phyloP scores from a whole-genome alignment of 805 yeast genomes.

The Isabelozyma heimii region DNA sequence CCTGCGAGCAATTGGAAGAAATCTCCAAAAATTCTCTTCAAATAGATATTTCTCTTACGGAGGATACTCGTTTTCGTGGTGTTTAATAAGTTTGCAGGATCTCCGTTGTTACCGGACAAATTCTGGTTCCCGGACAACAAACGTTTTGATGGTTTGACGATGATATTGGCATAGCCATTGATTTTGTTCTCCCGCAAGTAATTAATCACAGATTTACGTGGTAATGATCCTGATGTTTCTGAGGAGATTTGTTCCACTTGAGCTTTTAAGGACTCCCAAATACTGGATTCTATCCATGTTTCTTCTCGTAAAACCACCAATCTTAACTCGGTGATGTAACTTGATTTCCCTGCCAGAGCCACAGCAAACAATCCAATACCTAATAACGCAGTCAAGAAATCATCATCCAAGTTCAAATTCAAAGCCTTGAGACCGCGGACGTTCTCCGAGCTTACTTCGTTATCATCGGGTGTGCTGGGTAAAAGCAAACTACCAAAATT shows the following conservation, averaged over 20 bases:
- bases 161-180: conserved; percentile 28
- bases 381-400: conserved; percentile 61
- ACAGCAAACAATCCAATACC: conserved; percentile 62
- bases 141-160: conserved; percentile 23
- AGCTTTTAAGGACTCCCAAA: conserved; percentile 13
- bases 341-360: conserved; percentile 64
- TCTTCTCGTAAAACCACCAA: conserved; percentile 44
- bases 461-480: conserved; percentile 9
- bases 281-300: conserved; percentile 54
- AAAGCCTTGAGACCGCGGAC: conserved; percentile 15
- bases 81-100: background rate
- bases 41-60: conserved; percentile 14
- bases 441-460: conserved; percentile 13
- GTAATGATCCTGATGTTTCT: background rate
- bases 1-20: background rate
- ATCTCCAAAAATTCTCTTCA: conserved; percentile 13
- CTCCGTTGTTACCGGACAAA: background rate
- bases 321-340: conserved; percentile 60
- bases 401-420: conserved; percentile 50
- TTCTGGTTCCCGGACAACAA: conserved; percentile 16
- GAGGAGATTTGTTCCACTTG: background rate
- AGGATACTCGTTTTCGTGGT: conserved; percentile 12
- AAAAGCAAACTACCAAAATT: conserved; percentile 34
- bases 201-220: conserved; percentile 2
- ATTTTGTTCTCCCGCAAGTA: conserved; percentile 5